Evolutionary conservation across 805 yeast genomes (phyloP), one percentile per base, ranked within the genome.

Genomic region (Lachancea nothofagi): DNA sequence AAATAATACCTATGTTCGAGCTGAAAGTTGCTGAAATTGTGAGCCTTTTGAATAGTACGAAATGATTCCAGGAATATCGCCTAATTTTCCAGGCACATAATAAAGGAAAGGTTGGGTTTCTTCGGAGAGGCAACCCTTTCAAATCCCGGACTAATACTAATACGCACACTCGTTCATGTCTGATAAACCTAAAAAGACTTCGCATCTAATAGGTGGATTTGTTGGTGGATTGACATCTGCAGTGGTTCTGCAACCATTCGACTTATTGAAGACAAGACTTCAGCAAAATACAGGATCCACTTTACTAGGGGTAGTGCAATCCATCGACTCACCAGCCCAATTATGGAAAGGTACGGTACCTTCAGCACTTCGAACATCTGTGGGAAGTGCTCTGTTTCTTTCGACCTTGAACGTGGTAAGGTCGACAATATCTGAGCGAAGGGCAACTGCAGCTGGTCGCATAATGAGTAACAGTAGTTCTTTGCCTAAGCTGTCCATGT

Each of bases 321-420:
- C 72, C 33, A 48, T 82, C 7, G 60, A 62, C 1, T 53, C 59
- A 9, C 55, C 63, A 2, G 38, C 47, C 18, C 71, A 80, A 37
- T 67, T 89, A 28, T 93, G 98, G 98, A 72, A 96, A 40, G 98
- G 98, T 0, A 90, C 96, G 0, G 53, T 88, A 27, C 96, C 98
- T 0, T 85, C 96, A 15, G 88, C 94, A 0, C 52, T 90, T 19
- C 70, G 98, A 44, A 90, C 96, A 0, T 86, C 96, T 0, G 68
- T 86, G 9, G 98, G 98, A 0, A 83, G 94, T 30, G 96, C 93
- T 0, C 62, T 93, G 24, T 93, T 93, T 54, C 70, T 93, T 38
- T 74, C 96, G 0, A 70, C 82, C 12, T 64, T 93, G 40, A 83
- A 87, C 43, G 49, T 71, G 4, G 65, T 79, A 40, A 68, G 97